Conservation (phyloP, 106 monocot genomes). For the Alisma plantagoaquatica region DNA sequence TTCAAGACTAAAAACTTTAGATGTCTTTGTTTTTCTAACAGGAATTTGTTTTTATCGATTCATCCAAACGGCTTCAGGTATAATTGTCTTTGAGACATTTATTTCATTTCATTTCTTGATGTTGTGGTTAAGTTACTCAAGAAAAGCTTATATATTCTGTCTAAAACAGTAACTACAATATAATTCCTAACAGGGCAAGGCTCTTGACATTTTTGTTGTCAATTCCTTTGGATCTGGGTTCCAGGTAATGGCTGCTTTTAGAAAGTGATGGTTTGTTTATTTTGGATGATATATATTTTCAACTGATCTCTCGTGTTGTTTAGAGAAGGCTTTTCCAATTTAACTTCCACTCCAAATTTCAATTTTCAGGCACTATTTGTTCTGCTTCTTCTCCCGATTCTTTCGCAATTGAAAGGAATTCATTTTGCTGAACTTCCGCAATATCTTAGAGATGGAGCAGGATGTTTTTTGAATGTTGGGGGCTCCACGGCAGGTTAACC, state of each 20-base stretch:
- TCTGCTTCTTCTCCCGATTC: slow-evolving; percentile 84
- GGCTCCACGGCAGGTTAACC: slow-evolving; percentile 1
- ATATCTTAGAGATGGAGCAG: slow-evolving; percentile 68
- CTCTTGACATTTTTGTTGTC: slow-evolving; percentile 91
- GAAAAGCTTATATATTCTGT: too few species aligned
- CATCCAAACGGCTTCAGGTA: slow-evolving; percentile 76
- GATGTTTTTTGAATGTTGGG: slow-evolving; percentile 66
- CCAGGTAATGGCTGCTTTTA: too few species aligned
- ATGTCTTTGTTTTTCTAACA: slow-evolving; percentile 13
- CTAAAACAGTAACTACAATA: not conserved
- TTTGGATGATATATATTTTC: too few species aligned
- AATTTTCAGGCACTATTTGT: slow-evolving; percentile 80
- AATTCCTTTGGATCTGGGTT: slow-evolving; percentile 99
- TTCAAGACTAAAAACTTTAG: not conserved
- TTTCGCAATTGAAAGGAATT: slow-evolving; percentile 86
- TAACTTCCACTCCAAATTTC: too few species aligned
- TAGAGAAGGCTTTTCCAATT: too few species aligned
- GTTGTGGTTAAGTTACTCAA: too few species aligned
- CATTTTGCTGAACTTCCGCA: slow-evolving; percentile 68
- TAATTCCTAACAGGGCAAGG: slow-evolving; percentile 50
- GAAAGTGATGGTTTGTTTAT: too few species aligned
- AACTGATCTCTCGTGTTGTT: too few species aligned
- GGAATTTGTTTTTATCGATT: slow-evolving; percentile 96
- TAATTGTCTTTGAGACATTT: not conserved
- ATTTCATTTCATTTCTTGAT: not conserved